These are phyloP conservation scores for Acanthochlamys bracteata DNA, from an alignment of 106 monocot genomes.

Conservation along the genomic window DNA sequence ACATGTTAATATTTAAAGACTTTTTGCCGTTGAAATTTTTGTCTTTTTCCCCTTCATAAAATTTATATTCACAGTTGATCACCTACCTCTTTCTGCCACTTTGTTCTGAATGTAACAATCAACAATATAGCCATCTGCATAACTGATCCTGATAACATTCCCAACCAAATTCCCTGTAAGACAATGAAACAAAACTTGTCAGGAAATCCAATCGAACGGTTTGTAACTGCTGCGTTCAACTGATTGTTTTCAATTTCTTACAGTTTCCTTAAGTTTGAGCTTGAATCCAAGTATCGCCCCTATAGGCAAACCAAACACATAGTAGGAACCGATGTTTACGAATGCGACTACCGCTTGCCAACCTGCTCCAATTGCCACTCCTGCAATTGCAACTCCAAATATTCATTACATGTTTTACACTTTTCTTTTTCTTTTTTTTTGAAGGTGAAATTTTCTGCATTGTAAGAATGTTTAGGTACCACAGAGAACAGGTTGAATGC, in stretches of 20 bases:
- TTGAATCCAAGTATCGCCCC: constrained; percentile 77
- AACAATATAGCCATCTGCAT: constrained; percentile 52
- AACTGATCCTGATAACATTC: constrained; percentile 50
- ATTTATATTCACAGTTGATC: background rate
- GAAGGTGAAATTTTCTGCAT: background rate
- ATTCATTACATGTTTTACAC: background rate
- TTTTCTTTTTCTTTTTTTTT: background rate
- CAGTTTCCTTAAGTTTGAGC: constrained; percentile 49
- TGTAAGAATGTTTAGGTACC: constrained; percentile 19
- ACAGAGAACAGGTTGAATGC: constrained; percentile 78
- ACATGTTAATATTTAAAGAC: background rate
- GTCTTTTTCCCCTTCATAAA: background rate
- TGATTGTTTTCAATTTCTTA: constrained; percentile 16
- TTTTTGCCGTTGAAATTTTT: background rate
- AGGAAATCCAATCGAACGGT: no score
- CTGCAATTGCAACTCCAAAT: constrained; percentile 19
- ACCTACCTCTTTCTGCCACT: constrained; percentile 73
- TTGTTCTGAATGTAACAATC: constrained; percentile 45
- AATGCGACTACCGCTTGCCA: constrained; percentile 71
- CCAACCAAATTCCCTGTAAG: constrained; percentile 78
- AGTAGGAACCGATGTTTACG: constrained; percentile 69
- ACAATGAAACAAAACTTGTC: background rate
- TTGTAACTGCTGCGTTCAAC: background rate
- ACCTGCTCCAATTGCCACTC: constrained; percentile 79
- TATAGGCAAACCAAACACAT: constrained; percentile 59